Percentiles rank a stretch among this genome's conserved stretches.
Evolutionary conservation across 495 filamentous ascomycete genomes (phyloP).

Genomic region (Patellaria atrata): DNA sequence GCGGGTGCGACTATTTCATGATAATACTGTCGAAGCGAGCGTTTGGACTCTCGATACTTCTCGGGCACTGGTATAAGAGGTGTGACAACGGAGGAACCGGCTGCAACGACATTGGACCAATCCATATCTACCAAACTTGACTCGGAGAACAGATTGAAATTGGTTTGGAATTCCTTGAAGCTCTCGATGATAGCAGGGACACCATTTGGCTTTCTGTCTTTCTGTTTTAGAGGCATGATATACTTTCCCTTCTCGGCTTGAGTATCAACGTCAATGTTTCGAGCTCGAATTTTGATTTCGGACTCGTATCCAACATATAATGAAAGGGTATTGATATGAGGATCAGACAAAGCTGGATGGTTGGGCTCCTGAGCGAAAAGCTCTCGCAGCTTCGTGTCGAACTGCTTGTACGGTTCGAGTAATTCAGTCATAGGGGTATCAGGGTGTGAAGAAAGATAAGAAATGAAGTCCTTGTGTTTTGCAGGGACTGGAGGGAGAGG

Average conservation of each 20-base stretch:
- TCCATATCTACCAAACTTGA: conserved; percentile 45
- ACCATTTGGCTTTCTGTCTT: conserved; percentile 42
- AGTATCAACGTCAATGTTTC: conserved; percentile 44
- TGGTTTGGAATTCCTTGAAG: conserved; percentile 54
- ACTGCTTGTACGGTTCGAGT: conserved; percentile 52
- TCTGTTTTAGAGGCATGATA: conserved; percentile 48
- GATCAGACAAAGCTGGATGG: conserved; percentile 42
- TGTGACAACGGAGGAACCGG: conserved; percentile 64
- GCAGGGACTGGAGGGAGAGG: conserved; percentile 29
- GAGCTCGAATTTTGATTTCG: conserved; percentile 45
- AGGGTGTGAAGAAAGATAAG: conserved; percentile 34
- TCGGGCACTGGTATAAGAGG: conserved; percentile 56
- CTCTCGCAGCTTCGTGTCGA: conserved; percentile 52
- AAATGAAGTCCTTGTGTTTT: conserved; percentile 31
- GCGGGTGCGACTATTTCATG: conserved; percentile 65
- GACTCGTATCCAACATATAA: conserved; percentile 46
- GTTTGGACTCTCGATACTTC: conserved; percentile 47
- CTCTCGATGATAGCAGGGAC: conserved; percentile 49
- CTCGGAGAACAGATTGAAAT: conserved; percentile 71
- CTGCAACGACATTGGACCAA: conserved; percentile 65
- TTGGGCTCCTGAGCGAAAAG: conserved; percentile 55
- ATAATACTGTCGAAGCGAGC: conserved; percentile 55
- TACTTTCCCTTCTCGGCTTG: conserved; percentile 48
- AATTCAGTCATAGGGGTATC: conserved; percentile 40
- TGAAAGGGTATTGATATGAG: conserved; percentile 52